These are phyloP conservation scores for Populus tremula DNA, from an alignment of 345 rosid species.

Conservation along the genomic window DNA sequence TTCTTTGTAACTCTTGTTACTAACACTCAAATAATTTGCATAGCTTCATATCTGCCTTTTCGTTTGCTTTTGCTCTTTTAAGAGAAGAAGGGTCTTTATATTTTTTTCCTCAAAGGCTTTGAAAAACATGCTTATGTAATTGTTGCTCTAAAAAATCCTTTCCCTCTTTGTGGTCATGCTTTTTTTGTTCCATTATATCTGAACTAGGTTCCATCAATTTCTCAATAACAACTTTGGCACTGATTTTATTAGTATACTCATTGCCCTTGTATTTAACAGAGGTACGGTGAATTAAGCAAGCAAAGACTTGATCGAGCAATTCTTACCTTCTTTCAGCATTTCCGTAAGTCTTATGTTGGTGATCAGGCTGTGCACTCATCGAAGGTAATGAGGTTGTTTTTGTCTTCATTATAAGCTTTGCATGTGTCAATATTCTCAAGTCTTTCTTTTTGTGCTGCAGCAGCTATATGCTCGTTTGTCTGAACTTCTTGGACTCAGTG, in stretches of 20 bases:
- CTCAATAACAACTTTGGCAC: neutral
- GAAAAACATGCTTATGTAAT: neutral
- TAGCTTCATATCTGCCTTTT: neutral
- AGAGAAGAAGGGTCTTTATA: neutral
- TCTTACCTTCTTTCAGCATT: constrained; percentile 96
- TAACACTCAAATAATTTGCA: neutral
- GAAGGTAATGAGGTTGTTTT: constrained; percentile 53
- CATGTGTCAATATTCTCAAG: constrained; percentile 25
- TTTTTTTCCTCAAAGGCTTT: neutral
- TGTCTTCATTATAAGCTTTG: neutral
- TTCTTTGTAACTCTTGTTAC: neutral
- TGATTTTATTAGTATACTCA: neutral
- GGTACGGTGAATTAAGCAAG: constrained; percentile 83
- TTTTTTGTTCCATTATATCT: neutral
- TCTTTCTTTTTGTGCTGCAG: constrained; percentile 57
- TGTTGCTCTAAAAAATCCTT: neutral
- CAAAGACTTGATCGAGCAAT: constrained; percentile 99
- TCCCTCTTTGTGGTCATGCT: neutral
- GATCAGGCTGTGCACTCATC: constrained; percentile 99
- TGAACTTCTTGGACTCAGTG: constrained; percentile 91
- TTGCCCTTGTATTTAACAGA: constrained; percentile 45
- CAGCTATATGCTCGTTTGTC: constrained; percentile 89
- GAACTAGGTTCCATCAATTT: neutral
- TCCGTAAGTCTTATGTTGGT: constrained; percentile 95
- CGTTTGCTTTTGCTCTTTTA: neutral